These are phyloP conservation scores for Phytophthora fragariaefolia DNA, from an alignment of 352 stramenopile species.

Conservation along the genomic window DNA sequence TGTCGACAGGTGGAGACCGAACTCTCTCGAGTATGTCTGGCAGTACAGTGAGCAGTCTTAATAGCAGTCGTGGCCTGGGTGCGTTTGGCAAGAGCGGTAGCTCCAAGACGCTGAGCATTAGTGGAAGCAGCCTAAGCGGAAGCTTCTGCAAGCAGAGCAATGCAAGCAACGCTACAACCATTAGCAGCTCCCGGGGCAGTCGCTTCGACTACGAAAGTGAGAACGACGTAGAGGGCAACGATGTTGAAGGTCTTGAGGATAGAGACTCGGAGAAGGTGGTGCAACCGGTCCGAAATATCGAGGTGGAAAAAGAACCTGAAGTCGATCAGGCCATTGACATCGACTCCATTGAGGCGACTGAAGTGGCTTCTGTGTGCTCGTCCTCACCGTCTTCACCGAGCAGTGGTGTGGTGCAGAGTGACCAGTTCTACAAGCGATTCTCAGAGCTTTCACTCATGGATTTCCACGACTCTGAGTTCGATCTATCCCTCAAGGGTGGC, in stretches of 20 bases:
- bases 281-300: slow-evolving; percentile 10
- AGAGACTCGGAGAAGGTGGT: slow-evolving; percentile 34
- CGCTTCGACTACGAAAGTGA: slow-evolving; percentile 43
- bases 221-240: slow-evolving; percentile 37
- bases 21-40: slow-evolving; percentile 39
- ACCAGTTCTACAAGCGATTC: slow-evolving; percentile 56
- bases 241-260: slow-evolving; percentile 31
- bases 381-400: slow-evolving; percentile 55
- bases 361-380: slow-evolving; percentile 41
- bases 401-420: slow-evolving; percentile 38
- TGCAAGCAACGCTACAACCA: slow-evolving; percentile 38
- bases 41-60: slow-evolving; percentile 40
- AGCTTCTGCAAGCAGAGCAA: slow-evolving; percentile 54
- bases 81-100: slow-evolving; percentile 39
- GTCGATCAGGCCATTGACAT: slow-evolving; percentile 27
- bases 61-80: slow-evolving; percentile 37
- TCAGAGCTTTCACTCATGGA: slow-evolving; percentile 60
- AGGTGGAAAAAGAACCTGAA: slow-evolving; percentile 39
- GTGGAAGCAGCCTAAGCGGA: slow-evolving; percentile 34
- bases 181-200: slow-evolving; percentile 41
- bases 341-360: slow-evolving; percentile 27
- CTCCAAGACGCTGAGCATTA: slow-evolving; percentile 48
- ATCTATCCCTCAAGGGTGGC: slow-evolving; percentile 49
- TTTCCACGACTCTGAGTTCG: slow-evolving; percentile 76
- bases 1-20: slow-evolving; percentile 20